These are phyloP conservation scores for Nicotiana undulata DNA, from an alignment of 257 asterid genomes.

Conservation along the genomic window DNA sequence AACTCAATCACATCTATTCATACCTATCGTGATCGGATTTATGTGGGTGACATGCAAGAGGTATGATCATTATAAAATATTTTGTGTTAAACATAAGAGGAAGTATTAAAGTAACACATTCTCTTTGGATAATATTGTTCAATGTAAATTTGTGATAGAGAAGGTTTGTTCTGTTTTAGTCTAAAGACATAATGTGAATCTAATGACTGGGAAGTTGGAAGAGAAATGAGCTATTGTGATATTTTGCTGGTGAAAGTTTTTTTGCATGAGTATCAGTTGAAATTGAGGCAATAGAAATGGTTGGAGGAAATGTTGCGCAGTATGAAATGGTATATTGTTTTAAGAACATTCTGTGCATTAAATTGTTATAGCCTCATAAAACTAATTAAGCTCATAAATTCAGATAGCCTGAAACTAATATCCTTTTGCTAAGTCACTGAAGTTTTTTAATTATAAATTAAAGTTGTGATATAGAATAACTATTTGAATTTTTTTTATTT, in stretches of 20 bases:
- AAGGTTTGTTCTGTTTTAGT: neutral
- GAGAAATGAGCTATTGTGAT: neutral
- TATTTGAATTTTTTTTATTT: neutral
- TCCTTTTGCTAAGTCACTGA: neutral
- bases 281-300: neutral
- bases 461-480: neutral
- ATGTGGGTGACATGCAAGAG: slow-evolving; percentile 99
- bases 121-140: neutral
- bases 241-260: neutral
- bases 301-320: neutral
- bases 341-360: neutral
- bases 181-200: neutral
- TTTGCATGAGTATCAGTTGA: neutral
- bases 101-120: neutral
- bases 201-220: neutral
- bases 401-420: neutral
- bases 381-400: neutral
- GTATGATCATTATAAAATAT: slow-evolving; percentile 30
- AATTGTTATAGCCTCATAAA: neutral
- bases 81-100: neutral
- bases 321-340: neutral
- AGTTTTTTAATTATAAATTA: neutral
- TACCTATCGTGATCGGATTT: slow-evolving; percentile 93
- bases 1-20: slow-evolving; percentile 76
- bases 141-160: neutral